These are phyloP conservation scores for Ensete glaucum DNA, from an alignment of 176 grass and related monocot species.

Conservation along the genomic window DNA sequence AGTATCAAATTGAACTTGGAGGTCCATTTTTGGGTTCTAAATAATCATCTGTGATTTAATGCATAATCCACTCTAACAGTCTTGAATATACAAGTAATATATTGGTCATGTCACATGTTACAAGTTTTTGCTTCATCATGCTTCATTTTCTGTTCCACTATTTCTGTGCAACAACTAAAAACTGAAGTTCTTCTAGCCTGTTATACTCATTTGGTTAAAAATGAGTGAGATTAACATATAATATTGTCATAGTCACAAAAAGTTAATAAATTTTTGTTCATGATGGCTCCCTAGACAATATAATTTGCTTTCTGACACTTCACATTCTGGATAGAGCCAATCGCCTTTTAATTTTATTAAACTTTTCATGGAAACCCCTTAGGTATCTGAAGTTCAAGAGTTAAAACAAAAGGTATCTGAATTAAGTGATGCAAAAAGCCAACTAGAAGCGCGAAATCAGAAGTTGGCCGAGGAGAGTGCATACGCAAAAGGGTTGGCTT, in stretches of 20 bases:
- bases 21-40: too few relatives aligned
- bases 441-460: slow-evolving; percentile 67
- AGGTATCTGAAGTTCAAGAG: slow-evolving; percentile 58
- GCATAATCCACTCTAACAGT: not conserved
- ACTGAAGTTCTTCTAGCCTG: not conserved
- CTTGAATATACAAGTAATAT: not conserved
- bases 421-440: slow-evolving; percentile 47
- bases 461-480: slow-evolving; percentile 94
- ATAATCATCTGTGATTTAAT: too few relatives aligned
- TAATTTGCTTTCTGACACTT: not conserved
- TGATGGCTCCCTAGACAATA: not conserved
- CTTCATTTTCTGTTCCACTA: not conserved
- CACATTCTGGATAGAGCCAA: not conserved
- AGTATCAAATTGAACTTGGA: too few relatives aligned
- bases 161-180: not conserved
- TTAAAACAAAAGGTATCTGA: slow-evolving; percentile 65
- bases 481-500: slow-evolving; percentile 91
- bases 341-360: not conserved
- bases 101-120: not conserved
- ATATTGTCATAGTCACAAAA: not conserved
- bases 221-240: not conserved
- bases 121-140: too few relatives aligned
- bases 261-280: not conserved
- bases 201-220: not conserved
- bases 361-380: slow-evolving; percentile 2